Percentiles rank a stretch among this genome's conserved stretches.
These are phyloP conservation scores for Phytophthora litchii DNA, from an alignment of 352 stramenopile species.

Conservation along the genomic window DNA sequence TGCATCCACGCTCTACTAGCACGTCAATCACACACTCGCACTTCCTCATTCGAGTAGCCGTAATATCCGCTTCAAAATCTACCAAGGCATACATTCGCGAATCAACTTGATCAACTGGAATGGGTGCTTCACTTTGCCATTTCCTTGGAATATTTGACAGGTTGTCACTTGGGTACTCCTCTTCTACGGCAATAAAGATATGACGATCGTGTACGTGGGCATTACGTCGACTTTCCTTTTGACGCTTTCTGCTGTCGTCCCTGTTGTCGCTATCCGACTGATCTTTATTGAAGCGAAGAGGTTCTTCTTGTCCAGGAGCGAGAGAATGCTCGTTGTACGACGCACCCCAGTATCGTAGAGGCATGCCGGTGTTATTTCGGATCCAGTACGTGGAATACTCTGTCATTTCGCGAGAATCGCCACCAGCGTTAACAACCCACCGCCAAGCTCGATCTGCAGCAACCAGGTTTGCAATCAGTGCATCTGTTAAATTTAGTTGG, in stretches of 20 bases:
- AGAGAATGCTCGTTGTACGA: slow-evolving; percentile 64
- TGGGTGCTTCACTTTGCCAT: slow-evolving; percentile 80
- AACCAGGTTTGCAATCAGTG: slow-evolving; percentile 80
- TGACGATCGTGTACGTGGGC: slow-evolving; percentile 42
- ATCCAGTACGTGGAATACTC: slow-evolving; percentile 90
- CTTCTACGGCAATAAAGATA: slow-evolving; percentile 77
- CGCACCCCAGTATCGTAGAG: slow-evolving; percentile 74
- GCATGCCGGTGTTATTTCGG: slow-evolving; percentile 83
- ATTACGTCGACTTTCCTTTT: slow-evolving; percentile 26
- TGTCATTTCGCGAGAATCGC: slow-evolving; percentile 71
- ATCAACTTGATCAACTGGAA: slow-evolving; percentile 84
- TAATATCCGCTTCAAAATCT: slow-evolving; percentile 58
- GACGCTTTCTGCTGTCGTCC: slow-evolving; percentile 12
- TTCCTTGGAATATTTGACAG: slow-evolving; percentile 39
- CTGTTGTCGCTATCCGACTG: slow-evolving; percentile 3
- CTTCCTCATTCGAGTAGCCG: slow-evolving; percentile 57
- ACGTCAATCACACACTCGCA: slow-evolving; percentile 90
- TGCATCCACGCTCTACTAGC: slow-evolving; percentile 84
- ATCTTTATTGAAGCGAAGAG: slow-evolving; percentile 57
- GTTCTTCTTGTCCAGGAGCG: slow-evolving; percentile 60
- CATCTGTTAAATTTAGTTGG: slow-evolving; percentile 83
- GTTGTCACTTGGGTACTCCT: slow-evolving; percentile 41
- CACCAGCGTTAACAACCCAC: slow-evolving; percentile 75
- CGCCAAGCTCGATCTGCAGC: slow-evolving; percentile 79
- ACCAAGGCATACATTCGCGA: slow-evolving; percentile 84